Conservation (phyloP, 2,329 filamentous ascomycete species). For the Gremmenia infestans region DNA sequence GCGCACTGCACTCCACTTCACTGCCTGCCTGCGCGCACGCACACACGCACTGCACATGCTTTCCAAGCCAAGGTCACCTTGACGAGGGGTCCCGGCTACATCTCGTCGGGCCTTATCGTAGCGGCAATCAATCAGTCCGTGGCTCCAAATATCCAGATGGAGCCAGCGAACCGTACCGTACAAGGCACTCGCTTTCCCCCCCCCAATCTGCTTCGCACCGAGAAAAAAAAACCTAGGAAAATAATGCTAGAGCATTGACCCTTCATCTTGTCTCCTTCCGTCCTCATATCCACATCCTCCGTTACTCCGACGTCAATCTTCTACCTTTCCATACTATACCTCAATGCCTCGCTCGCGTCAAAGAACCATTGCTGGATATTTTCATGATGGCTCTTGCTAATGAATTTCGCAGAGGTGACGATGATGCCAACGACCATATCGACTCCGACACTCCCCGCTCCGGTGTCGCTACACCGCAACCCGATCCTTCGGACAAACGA, state of each 20-base stretch:
- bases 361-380: neutral
- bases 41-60: neutral
- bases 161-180: neutral
- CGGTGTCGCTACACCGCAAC: slow-evolving; percentile 86
- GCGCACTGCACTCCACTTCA: neutral
- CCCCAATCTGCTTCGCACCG: slow-evolving; percentile 4
- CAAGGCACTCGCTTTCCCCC: slow-evolving; percentile 7
- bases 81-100: slow-evolving; percentile 25
- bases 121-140: slow-evolving; percentile 24
- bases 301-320: neutral
- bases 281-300: slow-evolving; percentile 2
- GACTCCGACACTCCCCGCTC: slow-evolving; percentile 85
- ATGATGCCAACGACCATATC: slow-evolving; percentile 71
- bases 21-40: neutral
- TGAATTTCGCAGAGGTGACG: slow-evolving; percentile 41
- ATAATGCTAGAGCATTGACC: slow-evolving; percentile 12
- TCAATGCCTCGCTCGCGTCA: slow-evolving; percentile 4
- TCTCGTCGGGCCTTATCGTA: slow-evolving; percentile 24
- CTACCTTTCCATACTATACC: neutral
- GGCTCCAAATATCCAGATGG: too few relatives aligned
- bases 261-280: slow-evolving; percentile 8
- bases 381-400: slow-evolving; percentile 27
- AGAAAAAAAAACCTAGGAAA: slow-evolving; percentile 3
- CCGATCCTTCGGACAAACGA: slow-evolving; percentile 90
- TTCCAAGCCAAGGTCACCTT: slow-evolving; percentile 24